Evolutionary conservation across 352 stramenopile species (phyloP).

Genomic region (Phytophthora podocarpi): DNA sequence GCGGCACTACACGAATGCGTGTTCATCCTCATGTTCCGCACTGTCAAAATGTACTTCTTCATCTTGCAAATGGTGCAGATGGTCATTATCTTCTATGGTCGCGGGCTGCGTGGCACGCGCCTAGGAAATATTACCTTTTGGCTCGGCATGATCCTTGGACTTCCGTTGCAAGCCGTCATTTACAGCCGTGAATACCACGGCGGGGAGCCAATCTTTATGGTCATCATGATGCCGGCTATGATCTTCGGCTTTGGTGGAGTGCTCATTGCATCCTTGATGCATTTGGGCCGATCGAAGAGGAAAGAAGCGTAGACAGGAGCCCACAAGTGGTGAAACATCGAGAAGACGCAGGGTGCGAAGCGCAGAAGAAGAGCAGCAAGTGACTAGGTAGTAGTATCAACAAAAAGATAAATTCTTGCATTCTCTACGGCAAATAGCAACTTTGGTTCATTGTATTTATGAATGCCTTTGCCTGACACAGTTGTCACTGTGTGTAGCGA

Average conservation of each 20-base stretch:
- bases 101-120: conserved; percentile 69
- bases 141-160: conserved; percentile 75
- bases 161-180: conserved; percentile 76
- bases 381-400: conserved; percentile 5
- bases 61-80: conserved; percentile 95
- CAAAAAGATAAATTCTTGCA: conserved; percentile 11
- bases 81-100: conserved; percentile 88
- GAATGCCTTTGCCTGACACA: background rate
- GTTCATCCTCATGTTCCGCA: conserved; percentile 95
- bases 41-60: conserved; percentile 93
- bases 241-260: conserved; percentile 60
- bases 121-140: conserved; percentile 86
- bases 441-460: background rate
- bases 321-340: background rate
- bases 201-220: conserved; percentile 79
- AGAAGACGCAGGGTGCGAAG: too few species aligned
- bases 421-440: background rate
- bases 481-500: conserved; percentile 12
- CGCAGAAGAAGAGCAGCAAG: background rate
- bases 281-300: conserved; percentile 38
- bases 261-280: conserved; percentile 55
- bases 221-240: conserved; percentile 81
- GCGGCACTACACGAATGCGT: conserved; percentile 95
- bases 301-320: conserved; percentile 24
- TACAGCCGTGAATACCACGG: conserved; percentile 85